Conservation (phyloP, 768 basidiomycete genomes). For the Termitomyces sp. region DNA sequence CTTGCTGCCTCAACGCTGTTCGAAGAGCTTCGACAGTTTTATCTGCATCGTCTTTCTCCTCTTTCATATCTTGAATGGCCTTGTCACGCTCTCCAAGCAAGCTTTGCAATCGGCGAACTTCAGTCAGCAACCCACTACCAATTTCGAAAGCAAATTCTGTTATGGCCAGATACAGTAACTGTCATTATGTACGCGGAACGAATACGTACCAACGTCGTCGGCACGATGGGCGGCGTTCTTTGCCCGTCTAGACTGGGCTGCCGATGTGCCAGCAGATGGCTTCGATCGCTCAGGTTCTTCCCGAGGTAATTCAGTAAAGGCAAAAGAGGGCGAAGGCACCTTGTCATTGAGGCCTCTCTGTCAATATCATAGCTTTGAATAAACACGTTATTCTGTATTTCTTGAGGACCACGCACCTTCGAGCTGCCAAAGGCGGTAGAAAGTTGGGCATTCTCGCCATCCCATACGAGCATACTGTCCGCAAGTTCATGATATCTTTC, state of each 20-base stretch:
- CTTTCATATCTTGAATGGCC: constrained; percentile 84
- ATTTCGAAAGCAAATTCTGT: constrained; percentile 98
- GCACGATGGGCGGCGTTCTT: constrained; percentile 90
- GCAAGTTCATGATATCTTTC: constrained; percentile 74
- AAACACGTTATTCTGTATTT: background rate
- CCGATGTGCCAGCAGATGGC: constrained; percentile 58
- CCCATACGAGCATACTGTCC: constrained; percentile 73
- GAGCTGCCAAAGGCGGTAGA: constrained; percentile 58
- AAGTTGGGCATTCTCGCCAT: constrained; percentile 71
- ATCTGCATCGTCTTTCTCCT: constrained; percentile 88
- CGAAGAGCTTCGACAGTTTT: constrained; percentile 71
- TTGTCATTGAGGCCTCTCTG: constrained; percentile 43
- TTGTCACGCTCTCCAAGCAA: constrained; percentile 91
- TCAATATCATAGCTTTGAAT: background rate
- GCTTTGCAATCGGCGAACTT: constrained; percentile 88
- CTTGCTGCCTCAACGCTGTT: constrained; percentile 71
- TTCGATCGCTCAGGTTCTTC: constrained; percentile 61
- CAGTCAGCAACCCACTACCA: constrained; percentile 84
- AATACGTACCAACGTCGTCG: constrained; percentile 76
- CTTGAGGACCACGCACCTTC: constrained; percentile 37
- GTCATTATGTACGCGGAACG: constrained; percentile 8
- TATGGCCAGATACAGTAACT: constrained; percentile 12
- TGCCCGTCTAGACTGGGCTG: constrained; percentile 82
- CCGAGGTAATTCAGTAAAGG: constrained; percentile 48
- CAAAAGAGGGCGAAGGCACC: constrained; percentile 39